Base-by-base conservation (phyloP, 805 yeast genomes). In the Starmerella vaccinii region DNA sequence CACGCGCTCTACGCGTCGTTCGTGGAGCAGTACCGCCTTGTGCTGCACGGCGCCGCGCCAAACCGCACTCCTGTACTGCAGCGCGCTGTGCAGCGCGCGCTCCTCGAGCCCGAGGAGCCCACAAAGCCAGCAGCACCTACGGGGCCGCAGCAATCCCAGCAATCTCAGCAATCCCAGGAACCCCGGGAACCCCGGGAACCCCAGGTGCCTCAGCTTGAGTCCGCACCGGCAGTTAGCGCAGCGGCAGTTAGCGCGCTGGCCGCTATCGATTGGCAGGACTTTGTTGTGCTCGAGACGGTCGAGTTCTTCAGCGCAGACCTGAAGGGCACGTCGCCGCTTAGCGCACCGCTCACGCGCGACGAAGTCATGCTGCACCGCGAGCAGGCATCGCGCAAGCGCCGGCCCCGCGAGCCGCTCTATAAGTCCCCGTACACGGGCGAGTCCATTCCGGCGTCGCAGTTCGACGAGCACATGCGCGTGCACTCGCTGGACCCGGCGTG, bases 241-340 rank as follows among this genome's bases (percentile, higher is more conserved):
- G 23, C 23, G 3, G 48, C 32, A 9, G 13, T 33, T 5, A 29
- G 24, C 19, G 42, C 38, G 24, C 29, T 45, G 32, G 40, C 41
- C 33, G 76, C 83, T 9, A 80, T 87, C 21, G 88, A 89, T 66
- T 90, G 98, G 98, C 80, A 81, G 50, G 85, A 84, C 55, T 90
- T 89, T 61, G 71, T 74, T 2, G 71, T 85, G 16, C 82, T 85
- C 7, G 86, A 80, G 46, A 78, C 81, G 2, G 71, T 88, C 13
- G 78, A 74, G 45, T 82, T 87, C 57, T 76, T 51, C 42, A 38
- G 39, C 34, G 49, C 53, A 6, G 57, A 52, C 19, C 15, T 38
- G 27, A 54, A 53, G 21, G 54, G 57, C 4, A 74, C 73, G 13
- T 73, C 77, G 7, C 81, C 77, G 48, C 66, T 81, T 51, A 61